Conservation (phyloP, 2,329 filamentous ascomycete species). For the Cercospora sp. region DNA sequence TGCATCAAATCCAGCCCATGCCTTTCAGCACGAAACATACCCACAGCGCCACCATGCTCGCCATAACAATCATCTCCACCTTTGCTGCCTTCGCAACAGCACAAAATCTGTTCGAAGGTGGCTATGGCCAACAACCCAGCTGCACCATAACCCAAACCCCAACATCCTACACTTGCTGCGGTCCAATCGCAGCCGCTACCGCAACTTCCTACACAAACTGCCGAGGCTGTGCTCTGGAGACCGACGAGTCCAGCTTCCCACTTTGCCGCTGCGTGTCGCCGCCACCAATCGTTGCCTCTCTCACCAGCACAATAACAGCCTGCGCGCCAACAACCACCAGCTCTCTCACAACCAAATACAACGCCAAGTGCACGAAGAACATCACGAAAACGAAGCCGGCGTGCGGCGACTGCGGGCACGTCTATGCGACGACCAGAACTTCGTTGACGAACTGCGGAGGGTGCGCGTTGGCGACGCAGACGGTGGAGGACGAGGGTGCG, state of each 20-base stretch:
- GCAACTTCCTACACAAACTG: conserved; percentile 21
- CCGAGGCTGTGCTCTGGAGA: conserved; percentile 12
- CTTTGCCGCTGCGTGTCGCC: conserved; percentile 14
- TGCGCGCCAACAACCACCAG: conserved; percentile 7
- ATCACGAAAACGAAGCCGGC: conserved; percentile 4
- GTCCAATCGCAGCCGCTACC: conserved; percentile 17
- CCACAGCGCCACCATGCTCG: neutral
- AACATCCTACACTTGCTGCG: conserved; percentile 24
- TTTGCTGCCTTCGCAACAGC: conserved; percentile 3
- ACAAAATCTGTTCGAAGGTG: neutral
- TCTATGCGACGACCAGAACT: conserved; percentile 18
- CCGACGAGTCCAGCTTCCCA: conserved; percentile 13
- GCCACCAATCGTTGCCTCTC: conserved; percentile 7
- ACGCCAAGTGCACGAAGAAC: conserved; percentile 5
- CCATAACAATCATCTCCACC: neutral
- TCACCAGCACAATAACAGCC: conserved; percentile 19
- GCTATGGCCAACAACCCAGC: conserved; percentile 4
- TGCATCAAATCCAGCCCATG: neutral
- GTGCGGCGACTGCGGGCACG: conserved; percentile 21
- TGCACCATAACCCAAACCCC: conserved; percentile 20
- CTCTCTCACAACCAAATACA: conserved; percentile 4
- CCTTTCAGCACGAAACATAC: neutral
- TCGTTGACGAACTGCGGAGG: conserved; percentile 15
- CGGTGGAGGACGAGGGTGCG: conserved; percentile 7
- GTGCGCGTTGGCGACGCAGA: conserved; percentile 16